Evolutionary conservation across 78 protist species (phyloP).

Genomic region (Polysphondylium violaceum): DNA sequence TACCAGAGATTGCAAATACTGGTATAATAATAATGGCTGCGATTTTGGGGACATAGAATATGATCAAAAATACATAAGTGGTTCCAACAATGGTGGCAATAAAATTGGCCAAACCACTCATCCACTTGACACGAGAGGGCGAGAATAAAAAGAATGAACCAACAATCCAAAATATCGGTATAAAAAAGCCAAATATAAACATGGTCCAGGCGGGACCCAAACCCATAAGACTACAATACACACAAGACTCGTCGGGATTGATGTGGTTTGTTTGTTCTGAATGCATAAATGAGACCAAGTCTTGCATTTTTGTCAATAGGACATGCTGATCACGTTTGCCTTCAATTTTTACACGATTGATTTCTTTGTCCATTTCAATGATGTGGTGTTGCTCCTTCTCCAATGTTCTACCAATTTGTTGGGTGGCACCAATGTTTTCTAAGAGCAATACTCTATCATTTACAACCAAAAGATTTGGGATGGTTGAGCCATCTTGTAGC

Average conservation of each 20-base stretch:
- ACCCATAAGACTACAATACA: constrained; percentile 73
- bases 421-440: constrained; percentile 84
- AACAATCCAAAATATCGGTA: constrained; percentile 64
- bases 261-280: constrained; percentile 49
- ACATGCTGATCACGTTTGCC: constrained; percentile 63
- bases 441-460: constrained; percentile 63
- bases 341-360: constrained; percentile 61
- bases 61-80: not conserved
- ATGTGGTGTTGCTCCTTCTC: constrained; percentile 56
- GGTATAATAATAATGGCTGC: constrained; percentile 15
- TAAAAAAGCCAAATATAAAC: constrained; percentile 70
- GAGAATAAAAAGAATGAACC: constrained; percentile 68
- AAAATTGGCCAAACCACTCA: constrained; percentile 67
- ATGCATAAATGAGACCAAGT: constrained; percentile 53
- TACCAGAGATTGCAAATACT: constrained; percentile 16
- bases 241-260: constrained; percentile 48
- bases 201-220: constrained; percentile 79
- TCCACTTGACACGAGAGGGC: constrained; percentile 71
- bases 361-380: constrained; percentile 60
- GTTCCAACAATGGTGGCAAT: constrained; percentile 9
- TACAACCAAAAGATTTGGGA: constrained; percentile 80
- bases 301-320: constrained; percentile 55
- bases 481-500: constrained; percentile 31
- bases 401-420: constrained; percentile 73
- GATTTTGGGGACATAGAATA: constrained; percentile 18